Conservation (phyloP, 345 rosid species). For the Hibiscus trionum region DNA sequence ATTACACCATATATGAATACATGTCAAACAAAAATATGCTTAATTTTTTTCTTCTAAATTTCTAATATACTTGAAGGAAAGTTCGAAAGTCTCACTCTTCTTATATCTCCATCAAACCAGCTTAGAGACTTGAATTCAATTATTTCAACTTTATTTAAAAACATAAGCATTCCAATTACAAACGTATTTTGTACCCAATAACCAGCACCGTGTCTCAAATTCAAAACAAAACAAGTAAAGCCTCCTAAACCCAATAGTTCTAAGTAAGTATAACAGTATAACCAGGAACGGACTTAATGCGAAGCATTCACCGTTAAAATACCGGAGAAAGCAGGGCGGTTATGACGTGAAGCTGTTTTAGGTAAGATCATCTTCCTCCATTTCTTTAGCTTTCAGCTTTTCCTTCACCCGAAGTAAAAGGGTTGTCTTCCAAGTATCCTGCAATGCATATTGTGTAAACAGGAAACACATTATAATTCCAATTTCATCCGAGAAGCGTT, state of each 20-base stretch:
- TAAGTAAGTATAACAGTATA: neutral
- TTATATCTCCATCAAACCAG: neutral
- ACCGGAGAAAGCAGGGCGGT: slow-evolving; percentile 9
- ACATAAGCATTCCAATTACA: neutral
- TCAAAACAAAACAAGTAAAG: slow-evolving; percentile 6
- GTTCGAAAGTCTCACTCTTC: neutral
- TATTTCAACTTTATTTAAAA: neutral
- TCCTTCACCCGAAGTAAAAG: slow-evolving; percentile 92
- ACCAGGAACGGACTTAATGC: slow-evolving; percentile 13
- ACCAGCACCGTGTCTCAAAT: slow-evolving; percentile 3
- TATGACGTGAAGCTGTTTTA: slow-evolving; percentile 25
- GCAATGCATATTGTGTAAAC: slow-evolving; percentile 1
- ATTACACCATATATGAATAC: too few species aligned
- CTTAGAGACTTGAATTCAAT: neutral
- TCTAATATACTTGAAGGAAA: too few species aligned
- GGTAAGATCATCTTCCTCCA: slow-evolving; percentile 97
- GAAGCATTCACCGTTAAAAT: slow-evolving; percentile 18
- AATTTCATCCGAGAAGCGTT: neutral
- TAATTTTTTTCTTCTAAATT: neutral
- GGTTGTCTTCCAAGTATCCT: slow-evolving; percentile 97
- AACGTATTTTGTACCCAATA: neutral
- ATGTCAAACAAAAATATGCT: too few species aligned
- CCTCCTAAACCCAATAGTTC: slow-evolving; percentile 3
- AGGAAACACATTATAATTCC: neutral
- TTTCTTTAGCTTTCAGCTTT: slow-evolving; percentile 86